Evolutionary conservation across 2,329 filamentous ascomycete genomes (phyloP).

Genomic region (Alternaria incomplexa): DNA sequence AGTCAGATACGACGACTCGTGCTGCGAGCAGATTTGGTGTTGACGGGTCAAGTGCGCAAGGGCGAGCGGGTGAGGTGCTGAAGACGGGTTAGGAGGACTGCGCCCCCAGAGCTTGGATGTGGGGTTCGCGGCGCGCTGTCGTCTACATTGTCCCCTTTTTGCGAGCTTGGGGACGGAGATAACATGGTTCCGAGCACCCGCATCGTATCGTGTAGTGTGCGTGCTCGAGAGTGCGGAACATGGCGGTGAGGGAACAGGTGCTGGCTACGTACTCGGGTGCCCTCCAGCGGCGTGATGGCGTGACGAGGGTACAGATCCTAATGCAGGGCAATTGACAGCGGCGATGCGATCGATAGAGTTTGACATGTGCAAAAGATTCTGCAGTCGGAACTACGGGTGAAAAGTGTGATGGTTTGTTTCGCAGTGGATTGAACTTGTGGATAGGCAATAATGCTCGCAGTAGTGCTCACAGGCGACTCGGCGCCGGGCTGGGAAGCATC

Average conservation of each 20-base stretch:
- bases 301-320: slow-evolving; percentile 10
- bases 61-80: slow-evolving; percentile 7
- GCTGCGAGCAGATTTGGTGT: slow-evolving; percentile 1
- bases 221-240: not conserved
- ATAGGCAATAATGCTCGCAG: slow-evolving; percentile 7
- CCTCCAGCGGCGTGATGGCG: slow-evolving; percentile 14
- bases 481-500: not conserved
- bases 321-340: slow-evolving; percentile 12
- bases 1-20: slow-evolving; percentile 3
- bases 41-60: not conserved
- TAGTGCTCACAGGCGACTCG: slow-evolving; percentile 2
- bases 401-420: not conserved
- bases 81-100: slow-evolving; percentile 6
- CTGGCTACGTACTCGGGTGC: slow-evolving; percentile 1
- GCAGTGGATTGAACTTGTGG: slow-evolving; percentile 7
- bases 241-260: slow-evolving; percentile 12
- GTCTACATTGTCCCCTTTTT: slow-evolving; percentile 4
- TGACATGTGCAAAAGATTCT: slow-evolving; percentile 5
- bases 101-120: slow-evolving; percentile 17
- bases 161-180: slow-evolving; percentile 6
- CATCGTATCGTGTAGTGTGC: not conserved
- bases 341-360: not conserved
- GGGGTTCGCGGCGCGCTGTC: slow-evolving; percentile 7
- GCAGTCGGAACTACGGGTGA: slow-evolving; percentile 1
- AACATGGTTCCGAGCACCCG: not conserved